A percentile compares a stretch with the other conserved stretches of the same genome.
These are phyloP conservation scores for Yamadazyma membranifaciens DNA, from an alignment of 1,139 yeast species.

Conservation along the genomic window DNA sequence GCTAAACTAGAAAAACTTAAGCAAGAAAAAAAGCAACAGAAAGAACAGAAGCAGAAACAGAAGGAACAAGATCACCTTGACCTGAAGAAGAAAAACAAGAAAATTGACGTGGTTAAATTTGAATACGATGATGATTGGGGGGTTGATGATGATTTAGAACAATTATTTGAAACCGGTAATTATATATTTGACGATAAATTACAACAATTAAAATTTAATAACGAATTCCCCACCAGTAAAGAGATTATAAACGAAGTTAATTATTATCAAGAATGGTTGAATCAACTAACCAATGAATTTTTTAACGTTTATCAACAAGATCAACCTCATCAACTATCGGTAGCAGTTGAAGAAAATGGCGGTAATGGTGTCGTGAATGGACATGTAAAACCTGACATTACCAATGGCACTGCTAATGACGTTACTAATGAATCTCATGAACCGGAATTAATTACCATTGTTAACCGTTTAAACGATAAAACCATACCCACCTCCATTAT, in stretches of 20 bases:
- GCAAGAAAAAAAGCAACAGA: constrained; percentile 7
- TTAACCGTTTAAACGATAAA: constrained; percentile 21
- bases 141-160: constrained; percentile 28
- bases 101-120: constrained; percentile 4
- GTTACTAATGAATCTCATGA: neutral
- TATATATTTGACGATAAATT: constrained; percentile 34
- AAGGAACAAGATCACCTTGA: neutral
- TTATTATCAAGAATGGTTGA: constrained; percentile 18
- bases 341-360: neutral
- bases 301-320: constrained; percentile 7
- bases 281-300: constrained; percentile 19
- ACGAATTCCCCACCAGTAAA: constrained; percentile 24
- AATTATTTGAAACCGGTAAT: constrained; percentile 28
- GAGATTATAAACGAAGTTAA: constrained; percentile 20
- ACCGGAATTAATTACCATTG: constrained; percentile 7
- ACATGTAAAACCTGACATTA: too few relatives aligned
- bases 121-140: constrained; percentile 47
- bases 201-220: constrained; percentile 28
- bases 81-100: constrained; percentile 18
- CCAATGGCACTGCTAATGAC: constrained; percentile 5
- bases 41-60: constrained; percentile 15
- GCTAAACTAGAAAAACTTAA: neutral
- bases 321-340: neutral
- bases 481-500: constrained; percentile 30
- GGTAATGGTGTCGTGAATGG: neutral